These are phyloP conservation scores for Pyrenophora teres DNA, from an alignment of 2,329 filamentous ascomycete genomes.

Conservation along the genomic window DNA sequence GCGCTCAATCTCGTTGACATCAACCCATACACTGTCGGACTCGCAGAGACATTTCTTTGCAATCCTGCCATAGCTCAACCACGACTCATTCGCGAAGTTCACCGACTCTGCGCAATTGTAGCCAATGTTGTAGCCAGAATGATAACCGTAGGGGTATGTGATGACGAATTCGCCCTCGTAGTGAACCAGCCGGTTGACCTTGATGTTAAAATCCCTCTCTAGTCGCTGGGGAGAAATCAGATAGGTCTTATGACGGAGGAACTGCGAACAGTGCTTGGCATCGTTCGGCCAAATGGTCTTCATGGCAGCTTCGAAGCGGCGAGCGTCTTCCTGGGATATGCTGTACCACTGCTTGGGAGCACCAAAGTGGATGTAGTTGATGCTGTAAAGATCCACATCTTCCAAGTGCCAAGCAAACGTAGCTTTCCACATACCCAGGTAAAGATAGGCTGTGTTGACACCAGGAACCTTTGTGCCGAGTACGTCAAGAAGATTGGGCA, in stretches of 20 bases:
- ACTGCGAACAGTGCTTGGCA: conserved; percentile 93
- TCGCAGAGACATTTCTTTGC: conserved; percentile 98
- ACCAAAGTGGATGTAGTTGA: conserved; percentile 99
- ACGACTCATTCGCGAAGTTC: conserved; percentile 94
- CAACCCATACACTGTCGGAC: conserved; percentile 97
- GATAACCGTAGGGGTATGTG: conserved; percentile 97
- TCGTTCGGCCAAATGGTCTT: conserved; percentile 93
- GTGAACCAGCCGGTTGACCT: conserved; percentile 93
- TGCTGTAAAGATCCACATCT: conserved; percentile 98
- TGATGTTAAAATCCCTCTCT: conserved; percentile 87
- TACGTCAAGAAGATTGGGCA: conserved; percentile 91
- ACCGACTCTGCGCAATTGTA: conserved; percentile 99
- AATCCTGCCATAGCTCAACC: conserved; percentile 92
- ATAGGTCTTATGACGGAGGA: conserved; percentile 96
- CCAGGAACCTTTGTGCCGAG: conserved; percentile 94
- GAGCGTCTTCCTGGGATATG: conserved; percentile 92
- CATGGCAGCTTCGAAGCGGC: conserved; percentile 93
- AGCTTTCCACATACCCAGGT: conserved; percentile 99
- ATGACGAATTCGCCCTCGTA: conserved; percentile 98
- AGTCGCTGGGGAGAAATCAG: conserved; percentile 90
- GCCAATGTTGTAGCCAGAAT: conserved; percentile 95
- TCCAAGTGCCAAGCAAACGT: conserved; percentile 99
- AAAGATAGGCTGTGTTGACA: conserved; percentile 97
- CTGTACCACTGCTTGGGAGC: conserved; percentile 99
- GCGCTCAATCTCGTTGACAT: conserved; percentile 93